Base-by-base conservation (phyloP, 2,329 filamentous ascomycete genomes). In the Trichoderma harzianum region DNA sequence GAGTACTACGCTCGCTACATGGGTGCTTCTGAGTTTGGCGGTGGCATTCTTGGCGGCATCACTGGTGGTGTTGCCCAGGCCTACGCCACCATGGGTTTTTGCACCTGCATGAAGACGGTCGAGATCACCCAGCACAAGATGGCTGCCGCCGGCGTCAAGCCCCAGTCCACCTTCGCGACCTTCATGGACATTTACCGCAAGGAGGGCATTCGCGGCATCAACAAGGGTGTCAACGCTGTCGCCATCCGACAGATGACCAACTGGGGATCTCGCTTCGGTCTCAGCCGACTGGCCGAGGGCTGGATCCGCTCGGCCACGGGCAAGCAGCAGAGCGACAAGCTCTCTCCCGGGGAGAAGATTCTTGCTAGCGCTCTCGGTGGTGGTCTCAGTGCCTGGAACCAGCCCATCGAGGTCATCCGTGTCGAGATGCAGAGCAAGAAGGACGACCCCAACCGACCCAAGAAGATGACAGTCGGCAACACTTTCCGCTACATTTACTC, bases 371-470 rank as follows among this genome's bases (percentile, higher is more conserved):
- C 90, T 75, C 82, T 99, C 11, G 96, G 96, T 85, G 96, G 96
- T 89, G 96, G 96, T 81, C 87, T 99, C 78, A 94, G 91, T 74
- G 96, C 96, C 75, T 99, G 96, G 96, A 99, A 99, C 86, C 96
- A 99, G 88, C 96, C 96, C 74, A 99, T 99, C 82, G 96, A 99
- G 89, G 96, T 99, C 81, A 98, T 99, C 82, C 94, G 96, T 75
- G 95, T 99, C 74, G 96, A 99, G 89, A 98, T 99, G 94, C 96
- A 99, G 90, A 97, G 93, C 86, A 98, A 98, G 91, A 98, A 92
- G 78, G 93, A 93, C 78, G 96, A 99, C 82, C 95, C 96, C 73
- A 98, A 98, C 87, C 92, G 96, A 67, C 96, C 96, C 78, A 97
- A 97, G 91, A 99, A 99, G 87, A 92, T 99, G 92, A 98, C 94